Conservation (phyloP, 2,329 filamentous ascomycete species). For the Emydomyces testavorans region DNA sequence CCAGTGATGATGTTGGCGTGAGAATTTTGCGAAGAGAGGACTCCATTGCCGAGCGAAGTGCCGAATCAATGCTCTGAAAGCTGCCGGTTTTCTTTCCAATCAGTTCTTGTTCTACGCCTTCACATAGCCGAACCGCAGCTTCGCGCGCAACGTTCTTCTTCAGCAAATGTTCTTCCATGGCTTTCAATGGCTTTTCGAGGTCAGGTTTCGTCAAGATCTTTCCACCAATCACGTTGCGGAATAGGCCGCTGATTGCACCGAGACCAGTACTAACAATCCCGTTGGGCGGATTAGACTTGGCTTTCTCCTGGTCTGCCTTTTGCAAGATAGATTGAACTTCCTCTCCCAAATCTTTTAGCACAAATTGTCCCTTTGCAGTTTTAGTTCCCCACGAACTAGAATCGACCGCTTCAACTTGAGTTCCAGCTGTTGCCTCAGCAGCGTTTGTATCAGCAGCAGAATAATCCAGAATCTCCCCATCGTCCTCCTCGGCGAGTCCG, state of each 20-base stretch:
- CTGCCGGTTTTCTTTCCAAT: slow-evolving; percentile 81
- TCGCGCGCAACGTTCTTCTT: slow-evolving; percentile 95
- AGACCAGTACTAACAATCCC: slow-evolving; percentile 69
- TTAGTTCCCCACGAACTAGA: slow-evolving; percentile 72
- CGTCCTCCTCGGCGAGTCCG: slow-evolving; percentile 72
- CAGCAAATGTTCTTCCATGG: slow-evolving; percentile 89
- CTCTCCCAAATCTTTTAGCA: slow-evolving; percentile 83
- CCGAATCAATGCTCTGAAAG: slow-evolving; percentile 79
- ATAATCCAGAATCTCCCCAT: slow-evolving; percentile 75
- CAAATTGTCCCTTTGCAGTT: slow-evolving; percentile 80
- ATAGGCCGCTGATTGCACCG: slow-evolving; percentile 73
- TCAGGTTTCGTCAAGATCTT: slow-evolving; percentile 84
- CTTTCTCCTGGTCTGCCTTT: slow-evolving; percentile 57
- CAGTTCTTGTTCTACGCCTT: slow-evolving; percentile 81
- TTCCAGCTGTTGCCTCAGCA: slow-evolving; percentile 40
- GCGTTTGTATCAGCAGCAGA: slow-evolving; percentile 51
- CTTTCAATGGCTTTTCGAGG: slow-evolving; percentile 81
- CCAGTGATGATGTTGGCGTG: slow-evolving; percentile 86
- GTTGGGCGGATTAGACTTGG: slow-evolving; percentile 37
- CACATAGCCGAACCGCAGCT: slow-evolving; percentile 79
- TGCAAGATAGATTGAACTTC: slow-evolving; percentile 85
- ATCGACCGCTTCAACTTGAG: slow-evolving; percentile 61
- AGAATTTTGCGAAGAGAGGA: slow-evolving; percentile 88
- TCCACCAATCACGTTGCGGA: slow-evolving; percentile 89
- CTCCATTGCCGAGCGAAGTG: slow-evolving; percentile 78